Conservation (phyloP, 257 asterid species). For the Solanum neorickii region DNA sequence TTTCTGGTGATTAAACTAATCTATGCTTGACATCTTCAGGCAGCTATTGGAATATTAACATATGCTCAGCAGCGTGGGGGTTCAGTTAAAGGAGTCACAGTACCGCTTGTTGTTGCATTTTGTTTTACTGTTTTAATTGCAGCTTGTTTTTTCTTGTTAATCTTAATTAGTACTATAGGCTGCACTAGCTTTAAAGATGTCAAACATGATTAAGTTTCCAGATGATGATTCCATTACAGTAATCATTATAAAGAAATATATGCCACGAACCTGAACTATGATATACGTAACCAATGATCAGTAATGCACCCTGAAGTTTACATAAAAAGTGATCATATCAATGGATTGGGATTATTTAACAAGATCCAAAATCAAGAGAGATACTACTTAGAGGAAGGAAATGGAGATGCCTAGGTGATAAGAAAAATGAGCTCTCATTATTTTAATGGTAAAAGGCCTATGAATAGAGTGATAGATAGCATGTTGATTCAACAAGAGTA, state of each 20-base stretch:
- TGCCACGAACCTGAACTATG: slow-evolving; percentile 57
- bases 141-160: neutral
- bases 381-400: neutral
- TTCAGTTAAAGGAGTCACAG: slow-evolving; percentile 95
- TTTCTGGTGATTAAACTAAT: neutral
- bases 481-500: neutral
- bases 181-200: neutral
- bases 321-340: neutral
- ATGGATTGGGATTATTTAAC: neutral
- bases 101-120: slow-evolving; percentile 15
- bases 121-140: neutral
- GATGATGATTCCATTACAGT: too few species aligned
- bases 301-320: slow-evolving; percentile 62
- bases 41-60: slow-evolving; percentile 93
- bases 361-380: neutral
- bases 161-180: neutral
- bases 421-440: neutral
- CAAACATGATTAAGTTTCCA: too few species aligned
- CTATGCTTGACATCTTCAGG: slow-evolving; percentile 33
- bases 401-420: neutral
- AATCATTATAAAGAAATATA: neutral
- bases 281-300: slow-evolving; percentile 62
- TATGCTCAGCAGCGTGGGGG: slow-evolving; percentile 88
- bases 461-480: neutral
- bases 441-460: neutral